Evolutionary conservation across 345 rosid genomes (phyloP).

Genomic region (Syzygium oleosum): DNA sequence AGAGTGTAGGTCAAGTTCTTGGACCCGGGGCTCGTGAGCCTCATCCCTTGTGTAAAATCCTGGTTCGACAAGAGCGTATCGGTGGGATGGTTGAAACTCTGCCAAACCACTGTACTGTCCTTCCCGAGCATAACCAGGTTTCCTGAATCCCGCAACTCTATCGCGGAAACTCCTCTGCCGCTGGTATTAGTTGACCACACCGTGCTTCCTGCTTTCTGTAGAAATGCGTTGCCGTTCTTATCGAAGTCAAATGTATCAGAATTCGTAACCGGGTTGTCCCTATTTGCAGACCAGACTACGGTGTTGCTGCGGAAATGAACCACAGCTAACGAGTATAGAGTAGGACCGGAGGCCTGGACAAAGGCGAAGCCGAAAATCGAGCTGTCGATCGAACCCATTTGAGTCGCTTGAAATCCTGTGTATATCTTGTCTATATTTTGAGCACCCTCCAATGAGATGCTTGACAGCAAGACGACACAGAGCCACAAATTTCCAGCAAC

Average conservation of each 20-base stretch:
- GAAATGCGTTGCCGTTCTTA: conserved; percentile 42
- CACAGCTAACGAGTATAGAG: conserved; percentile 44
- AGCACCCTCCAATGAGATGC: conserved; percentile 29
- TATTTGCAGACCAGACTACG: conserved; percentile 77
- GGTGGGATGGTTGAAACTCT: conserved; percentile 84
- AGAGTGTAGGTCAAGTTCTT: conserved; percentile 57
- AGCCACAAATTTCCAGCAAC: conserved; percentile 12
- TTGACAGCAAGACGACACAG: conserved; percentile 15
- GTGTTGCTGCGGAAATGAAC: conserved; percentile 23
- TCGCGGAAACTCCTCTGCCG: conserved; percentile 46
- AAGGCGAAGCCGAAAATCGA: conserved; percentile 63
- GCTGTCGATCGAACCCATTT: conserved; percentile 63
- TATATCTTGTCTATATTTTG: conserved; percentile 19
- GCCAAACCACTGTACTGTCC: conserved; percentile 43
- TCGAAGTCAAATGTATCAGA: conserved; percentile 56
- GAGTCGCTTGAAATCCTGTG: conserved; percentile 52
- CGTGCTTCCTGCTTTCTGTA: conserved; percentile 24
- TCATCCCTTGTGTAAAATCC: conserved; percentile 58
- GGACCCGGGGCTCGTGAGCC: conserved; percentile 42
- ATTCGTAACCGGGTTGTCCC: conserved; percentile 45
- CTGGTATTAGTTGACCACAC: conserved; percentile 55
- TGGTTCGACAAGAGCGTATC: conserved; percentile 64
- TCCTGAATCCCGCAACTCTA: conserved; percentile 73
- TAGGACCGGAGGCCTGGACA: conserved; percentile 24
- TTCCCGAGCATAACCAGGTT: conserved; percentile 56